phyloP scores from a whole-genome alignment of 1,284 basidiomycete species.

The Schizophyllum amplum region DNA sequence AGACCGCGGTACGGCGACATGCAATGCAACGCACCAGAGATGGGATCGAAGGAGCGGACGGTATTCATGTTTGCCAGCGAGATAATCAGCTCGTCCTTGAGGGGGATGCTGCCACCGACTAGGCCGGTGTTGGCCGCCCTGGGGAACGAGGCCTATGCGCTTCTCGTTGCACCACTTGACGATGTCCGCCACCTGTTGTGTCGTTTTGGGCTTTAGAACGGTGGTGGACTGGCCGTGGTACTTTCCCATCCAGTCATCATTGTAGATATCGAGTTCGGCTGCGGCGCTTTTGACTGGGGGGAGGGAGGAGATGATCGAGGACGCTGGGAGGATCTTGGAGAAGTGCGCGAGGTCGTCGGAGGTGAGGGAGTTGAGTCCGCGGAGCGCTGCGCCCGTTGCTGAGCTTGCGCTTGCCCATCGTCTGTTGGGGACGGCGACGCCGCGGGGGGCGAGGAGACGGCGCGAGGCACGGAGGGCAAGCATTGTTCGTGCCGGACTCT shows the following conservation, averaged over 20 bases:
- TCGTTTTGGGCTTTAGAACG: conserved; percentile 85
- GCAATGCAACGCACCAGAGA: conserved; percentile 56
- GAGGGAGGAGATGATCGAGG: conserved; percentile 60
- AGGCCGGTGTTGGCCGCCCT: conserved; percentile 98
- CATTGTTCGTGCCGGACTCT: neutral
- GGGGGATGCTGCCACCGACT: conserved; percentile 92
- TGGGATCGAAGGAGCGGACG: conserved; percentile 88
- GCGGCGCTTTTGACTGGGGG: conserved; percentile 34
- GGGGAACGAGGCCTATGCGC: conserved; percentile 85
- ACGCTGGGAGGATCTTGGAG: conserved; percentile 46
- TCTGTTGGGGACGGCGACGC: no score
- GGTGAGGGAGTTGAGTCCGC: conserved; percentile 36
- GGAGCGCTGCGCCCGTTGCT: no score
- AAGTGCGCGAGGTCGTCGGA: conserved; percentile 57
- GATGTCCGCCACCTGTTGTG: conserved; percentile 83
- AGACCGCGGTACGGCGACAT: conserved; percentile 10
- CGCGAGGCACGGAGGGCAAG: neutral
- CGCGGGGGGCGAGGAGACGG: no score
- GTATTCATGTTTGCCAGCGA: conserved; percentile 79
- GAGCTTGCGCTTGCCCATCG: no score
- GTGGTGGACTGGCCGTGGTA: conserved; percentile 81
- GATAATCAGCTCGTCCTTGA: conserved; percentile 85
- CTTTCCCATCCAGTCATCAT: conserved; percentile 97
- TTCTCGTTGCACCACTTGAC: conserved; percentile 78
- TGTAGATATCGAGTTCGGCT: conserved; percentile 77